A percentile compares a stretch with the other conserved stretches of the same genome.
phyloP scores from a whole-genome alignment of 768 basidiomycete genomes.

The Coprinopsis strossmayeri region DNA sequence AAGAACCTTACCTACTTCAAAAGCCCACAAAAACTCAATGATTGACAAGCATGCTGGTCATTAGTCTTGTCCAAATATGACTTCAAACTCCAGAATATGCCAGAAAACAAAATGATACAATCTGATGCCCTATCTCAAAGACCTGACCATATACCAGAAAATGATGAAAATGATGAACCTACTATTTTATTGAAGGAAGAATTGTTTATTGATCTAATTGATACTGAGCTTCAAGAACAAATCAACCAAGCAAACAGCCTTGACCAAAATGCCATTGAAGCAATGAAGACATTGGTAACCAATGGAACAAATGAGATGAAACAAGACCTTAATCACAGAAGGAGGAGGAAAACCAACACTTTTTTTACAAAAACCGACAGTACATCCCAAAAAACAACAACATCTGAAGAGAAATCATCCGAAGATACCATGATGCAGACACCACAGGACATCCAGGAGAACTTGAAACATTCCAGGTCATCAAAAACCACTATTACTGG shows the following conservation, averaged over 20 bases:
- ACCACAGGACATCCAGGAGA: slow-evolving; percentile 9
- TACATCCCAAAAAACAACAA: slow-evolving; percentile 3
- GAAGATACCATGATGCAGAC: background rate
- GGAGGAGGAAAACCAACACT: background rate
- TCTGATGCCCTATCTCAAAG: slow-evolving; percentile 15
- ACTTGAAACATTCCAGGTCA: slow-evolving; percentile 3
- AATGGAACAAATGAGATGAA: background rate
- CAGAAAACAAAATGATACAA: slow-evolving; percentile 14
- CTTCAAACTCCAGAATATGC: slow-evolving; percentile 25
- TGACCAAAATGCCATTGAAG: slow-evolving; percentile 2
- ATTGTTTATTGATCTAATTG: slow-evolving; percentile 13
- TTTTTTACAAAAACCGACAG: slow-evolving; percentile 4
- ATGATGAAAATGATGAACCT: slow-evolving; percentile 15
- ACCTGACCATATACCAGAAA: slow-evolving; percentile 12
- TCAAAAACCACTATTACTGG: slow-evolving; percentile 14
- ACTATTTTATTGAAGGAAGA: slow-evolving; percentile 9
- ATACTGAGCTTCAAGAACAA: slow-evolving; percentile 4
- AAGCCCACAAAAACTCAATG: slow-evolving; percentile 20
- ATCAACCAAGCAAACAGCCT: background rate
- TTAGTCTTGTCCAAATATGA: slow-evolving; percentile 22
- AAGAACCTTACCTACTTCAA: slow-evolving; percentile 3
- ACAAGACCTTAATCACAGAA: background rate
- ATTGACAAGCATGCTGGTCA: slow-evolving; percentile 17
- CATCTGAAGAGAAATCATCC: background rate
- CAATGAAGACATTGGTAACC: background rate